phyloP scores from a whole-genome alignment of 208 protist genomes.

The Trichomonas vaginalis region DNA sequence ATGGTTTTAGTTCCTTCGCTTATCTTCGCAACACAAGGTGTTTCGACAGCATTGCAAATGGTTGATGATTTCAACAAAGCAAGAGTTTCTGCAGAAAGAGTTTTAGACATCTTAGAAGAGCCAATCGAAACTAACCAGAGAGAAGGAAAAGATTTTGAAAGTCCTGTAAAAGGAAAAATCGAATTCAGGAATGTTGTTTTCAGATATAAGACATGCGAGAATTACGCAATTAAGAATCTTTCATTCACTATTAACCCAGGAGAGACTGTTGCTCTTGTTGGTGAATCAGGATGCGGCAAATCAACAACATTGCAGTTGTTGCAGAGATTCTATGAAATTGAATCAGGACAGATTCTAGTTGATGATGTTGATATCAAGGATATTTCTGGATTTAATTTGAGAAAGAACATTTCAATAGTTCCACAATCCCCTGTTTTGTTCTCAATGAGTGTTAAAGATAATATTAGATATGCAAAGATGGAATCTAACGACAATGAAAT shows the following conservation, averaged over 20 bases:
- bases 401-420: slow-evolving; percentile 65
- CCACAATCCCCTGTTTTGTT: slow-evolving; percentile 83
- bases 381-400: slow-evolving; percentile 58
- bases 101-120: background rate
- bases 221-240: slow-evolving; percentile 33
- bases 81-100: background rate
- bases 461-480: slow-evolving; percentile 38
- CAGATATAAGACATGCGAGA: background rate
- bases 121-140: background rate
- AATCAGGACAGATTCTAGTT: slow-evolving; percentile 58
- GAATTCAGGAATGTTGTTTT: background rate
- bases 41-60: background rate
- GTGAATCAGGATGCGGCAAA: slow-evolving; percentile 26
- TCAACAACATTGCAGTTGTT: slow-evolving; percentile 50
- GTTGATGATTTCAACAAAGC: background rate
- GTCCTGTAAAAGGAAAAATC: background rate
- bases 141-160: background rate
- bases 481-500: slow-evolving; percentile 28
- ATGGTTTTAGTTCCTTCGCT: background rate
- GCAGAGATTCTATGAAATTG: slow-evolving; percentile 75
- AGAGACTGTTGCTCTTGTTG: slow-evolving; percentile 26
- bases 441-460: slow-evolving; percentile 32
- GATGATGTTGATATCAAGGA: slow-evolving; percentile 64
- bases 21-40: background rate
- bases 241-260: slow-evolving; percentile 29